Evolutionary conservation across 768 basidiomycete genomes (phyloP).

Genomic region (Tephrocybe sp.): DNA sequence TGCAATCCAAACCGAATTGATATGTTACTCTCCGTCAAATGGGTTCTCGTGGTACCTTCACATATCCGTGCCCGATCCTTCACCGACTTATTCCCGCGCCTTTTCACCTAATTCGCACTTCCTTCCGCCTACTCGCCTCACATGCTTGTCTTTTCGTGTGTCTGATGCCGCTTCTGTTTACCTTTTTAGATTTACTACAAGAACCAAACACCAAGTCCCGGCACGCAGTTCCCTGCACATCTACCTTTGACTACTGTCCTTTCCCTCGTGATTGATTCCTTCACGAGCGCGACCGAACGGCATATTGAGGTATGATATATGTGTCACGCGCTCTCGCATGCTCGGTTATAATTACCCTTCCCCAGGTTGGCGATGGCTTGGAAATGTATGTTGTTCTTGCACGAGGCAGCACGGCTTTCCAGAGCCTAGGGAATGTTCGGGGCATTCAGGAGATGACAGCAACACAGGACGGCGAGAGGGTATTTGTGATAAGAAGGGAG

Average conservation of each 20-base stretch:
- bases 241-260: constrained; percentile 80
- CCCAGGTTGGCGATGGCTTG: constrained; percentile 89
- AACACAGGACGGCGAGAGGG: constrained; percentile 63
- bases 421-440: constrained; percentile 52
- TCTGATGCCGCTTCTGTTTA: constrained; percentile 22
- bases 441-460: constrained; percentile 64
- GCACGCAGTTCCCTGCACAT: constrained; percentile 73
- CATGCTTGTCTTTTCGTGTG: constrained; percentile 12
- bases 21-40: constrained; percentile 8
- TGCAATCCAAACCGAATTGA: constrained; percentile 20
- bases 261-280: constrained; percentile 89
- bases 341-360: constrained; percentile 7
- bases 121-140: constrained; percentile 12
- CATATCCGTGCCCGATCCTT: constrained; percentile 38
- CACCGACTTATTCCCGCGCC: constrained; percentile 42
- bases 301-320: constrained; percentile 81
- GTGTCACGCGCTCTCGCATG: constrained; percentile 11
- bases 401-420: constrained; percentile 53
- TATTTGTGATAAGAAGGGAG: constrained; percentile 74
- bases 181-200: constrained; percentile 88
- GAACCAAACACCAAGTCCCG: constrained; percentile 81
- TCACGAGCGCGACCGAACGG: constrained; percentile 95
- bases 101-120: constrained; percentile 19
- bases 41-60: constrained; percentile 16
- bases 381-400: constrained; percentile 89